These are phyloP conservation scores for Golubevia sp. DNA, from an alignment of 1,284 basidiomycete genomes.

Conservation along the genomic window DNA sequence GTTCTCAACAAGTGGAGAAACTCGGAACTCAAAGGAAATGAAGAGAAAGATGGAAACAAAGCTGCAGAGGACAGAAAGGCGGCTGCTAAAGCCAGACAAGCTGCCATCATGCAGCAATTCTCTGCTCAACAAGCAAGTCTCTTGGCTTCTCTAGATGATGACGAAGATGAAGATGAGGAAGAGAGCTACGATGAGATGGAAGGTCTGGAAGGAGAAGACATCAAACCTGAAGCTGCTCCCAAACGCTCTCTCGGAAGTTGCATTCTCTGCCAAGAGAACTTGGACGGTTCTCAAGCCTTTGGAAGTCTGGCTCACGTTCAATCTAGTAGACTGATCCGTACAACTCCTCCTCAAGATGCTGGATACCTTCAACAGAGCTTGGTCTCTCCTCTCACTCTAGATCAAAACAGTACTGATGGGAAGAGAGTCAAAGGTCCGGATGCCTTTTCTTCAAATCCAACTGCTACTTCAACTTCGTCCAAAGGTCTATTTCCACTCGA, in stretches of 20 bases:
- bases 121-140: slow-evolving; percentile 54
- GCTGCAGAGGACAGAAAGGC: slow-evolving; percentile 35
- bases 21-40: slow-evolving; percentile 7
- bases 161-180: slow-evolving; percentile 41
- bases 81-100: slow-evolving; percentile 52
- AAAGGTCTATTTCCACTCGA: slow-evolving; percentile 40
- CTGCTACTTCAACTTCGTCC: slow-evolving; percentile 72
- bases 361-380: slow-evolving; percentile 3
- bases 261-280: slow-evolving; percentile 96
- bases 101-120: slow-evolving; percentile 57
- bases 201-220: slow-evolving; percentile 1
- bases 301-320: slow-evolving; percentile 89
- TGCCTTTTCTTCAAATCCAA: slow-evolving; percentile 66
- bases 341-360: slow-evolving; percentile 71
- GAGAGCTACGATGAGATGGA: slow-evolving; percentile 25
- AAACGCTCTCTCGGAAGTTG: slow-evolving; percentile 64
- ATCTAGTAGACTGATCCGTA: slow-evolving; percentile 81
- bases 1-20: too few relatives aligned
- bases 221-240: too few relatives aligned
- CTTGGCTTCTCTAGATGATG: slow-evolving; percentile 44
- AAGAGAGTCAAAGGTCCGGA: slow-evolving; percentile 60
- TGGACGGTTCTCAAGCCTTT: slow-evolving; percentile 76
- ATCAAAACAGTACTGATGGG: slow-evolving; percentile 37
- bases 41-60: slow-evolving; percentile 12
- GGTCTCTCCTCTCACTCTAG: slow-evolving; percentile 33